Evolutionary conservation across 2,329 filamentous ascomycete genomes (phyloP).

Genomic region (Bipolaris victoriae): DNA sequence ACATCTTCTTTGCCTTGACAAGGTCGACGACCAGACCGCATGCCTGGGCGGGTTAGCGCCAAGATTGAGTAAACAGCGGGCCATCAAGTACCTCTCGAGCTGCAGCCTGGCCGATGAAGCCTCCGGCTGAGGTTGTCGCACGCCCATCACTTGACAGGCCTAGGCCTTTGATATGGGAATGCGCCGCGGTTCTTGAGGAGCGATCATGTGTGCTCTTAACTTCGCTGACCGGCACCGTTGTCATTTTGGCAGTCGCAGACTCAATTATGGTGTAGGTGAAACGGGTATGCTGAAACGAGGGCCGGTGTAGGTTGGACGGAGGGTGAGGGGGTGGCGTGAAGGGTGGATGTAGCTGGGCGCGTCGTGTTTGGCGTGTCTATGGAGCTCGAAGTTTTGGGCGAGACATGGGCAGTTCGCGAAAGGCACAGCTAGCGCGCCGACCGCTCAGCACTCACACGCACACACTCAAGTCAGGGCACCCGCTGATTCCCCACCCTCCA

Average conservation of each 20-base stretch:
- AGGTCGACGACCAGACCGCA: constrained; percentile 95
- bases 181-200: constrained; percentile 77
- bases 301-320: background rate
- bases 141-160: constrained; percentile 83
- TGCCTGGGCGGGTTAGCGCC: constrained; percentile 62
- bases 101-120: constrained; percentile 86
- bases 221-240: constrained; percentile 67
- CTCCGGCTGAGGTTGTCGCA: constrained; percentile 72
- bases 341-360: constrained; percentile 13
- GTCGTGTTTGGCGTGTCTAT: constrained; percentile 22
- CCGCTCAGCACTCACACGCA: constrained; percentile 3
- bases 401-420: constrained; percentile 17
- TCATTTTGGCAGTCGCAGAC: constrained; percentile 35
- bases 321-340: background rate
- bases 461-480: constrained; percentile 9
- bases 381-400: constrained; percentile 24
- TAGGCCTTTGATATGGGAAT: constrained; percentile 97
- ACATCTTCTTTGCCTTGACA: constrained; percentile 97
- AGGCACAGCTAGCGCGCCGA: constrained; percentile 21
- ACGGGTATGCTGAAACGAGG: background rate
- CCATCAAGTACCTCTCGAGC: constrained; percentile 77
- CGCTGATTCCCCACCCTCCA: constrained; percentile 20
- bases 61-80: background rate
- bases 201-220: constrained; percentile 96
- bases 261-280: constrained; percentile 4